A percentile compares a stretch with the other conserved stretches of the same genome.
Conservation (phyloP, 73 alveolate genomes). For the Tetrahymena malaccensis region DNA sequence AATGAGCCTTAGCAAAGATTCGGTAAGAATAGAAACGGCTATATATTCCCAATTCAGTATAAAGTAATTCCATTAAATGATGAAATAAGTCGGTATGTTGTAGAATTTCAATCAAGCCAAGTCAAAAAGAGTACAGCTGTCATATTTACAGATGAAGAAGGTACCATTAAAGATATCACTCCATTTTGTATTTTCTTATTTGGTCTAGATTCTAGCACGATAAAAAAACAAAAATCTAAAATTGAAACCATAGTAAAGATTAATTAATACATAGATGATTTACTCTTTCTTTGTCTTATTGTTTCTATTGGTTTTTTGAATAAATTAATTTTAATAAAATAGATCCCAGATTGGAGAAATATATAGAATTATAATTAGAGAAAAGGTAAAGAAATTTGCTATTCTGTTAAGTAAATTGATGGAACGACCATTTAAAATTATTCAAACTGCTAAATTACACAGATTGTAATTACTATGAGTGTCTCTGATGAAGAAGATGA, state of each 20-base stretch:
- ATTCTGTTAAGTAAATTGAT: neutral
- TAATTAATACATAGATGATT: neutral
- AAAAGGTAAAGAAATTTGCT: neutral
- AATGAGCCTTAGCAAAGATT: neutral
- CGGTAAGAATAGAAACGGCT: neutral
- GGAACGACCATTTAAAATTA: neutral
- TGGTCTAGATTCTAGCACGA: neutral
- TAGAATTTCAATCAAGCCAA: neutral
- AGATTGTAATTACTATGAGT: neutral
- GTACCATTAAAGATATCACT: neutral
- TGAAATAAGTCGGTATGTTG: neutral
- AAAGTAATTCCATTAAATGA: neutral
- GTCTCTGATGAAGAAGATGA: neutral
- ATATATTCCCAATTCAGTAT: neutral
- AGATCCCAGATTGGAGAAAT: neutral
- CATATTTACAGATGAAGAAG: neutral
- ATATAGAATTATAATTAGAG: neutral
- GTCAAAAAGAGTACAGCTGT: neutral
- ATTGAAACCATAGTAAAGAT: neutral
- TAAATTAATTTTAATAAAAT: neutral
- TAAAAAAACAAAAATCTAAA: neutral
- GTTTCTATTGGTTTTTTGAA: neutral
- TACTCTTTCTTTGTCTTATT: neutral
- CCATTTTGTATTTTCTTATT: neutral
- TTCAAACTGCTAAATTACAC: neutral